These are phyloP conservation scores for Sphagnum tenellum DNA, from an alignment of 225 moss, liverwort and hornwort genomes.

Conservation along the genomic window DNA sequence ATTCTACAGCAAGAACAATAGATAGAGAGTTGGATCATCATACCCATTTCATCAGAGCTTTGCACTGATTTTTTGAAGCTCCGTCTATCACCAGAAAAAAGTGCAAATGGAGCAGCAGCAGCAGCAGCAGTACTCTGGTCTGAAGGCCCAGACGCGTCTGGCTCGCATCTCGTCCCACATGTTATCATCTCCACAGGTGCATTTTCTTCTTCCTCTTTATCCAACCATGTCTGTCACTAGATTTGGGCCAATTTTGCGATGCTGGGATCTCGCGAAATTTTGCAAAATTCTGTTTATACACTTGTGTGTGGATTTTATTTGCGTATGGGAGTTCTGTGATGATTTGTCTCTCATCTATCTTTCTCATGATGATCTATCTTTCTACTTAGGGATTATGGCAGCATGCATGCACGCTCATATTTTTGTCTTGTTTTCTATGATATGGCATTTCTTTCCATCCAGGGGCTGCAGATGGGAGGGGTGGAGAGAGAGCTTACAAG, in stretches of 20 bases:
- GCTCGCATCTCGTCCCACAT: slow-evolving; percentile 88
- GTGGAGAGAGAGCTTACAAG: slow-evolving; percentile 66
- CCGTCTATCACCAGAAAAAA: too few species aligned
- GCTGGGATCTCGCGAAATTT: background rate
- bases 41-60: too few species aligned
- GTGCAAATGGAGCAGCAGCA: too few species aligned
- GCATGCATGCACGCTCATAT: background rate
- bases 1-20: too few species aligned
- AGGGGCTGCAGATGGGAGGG: slow-evolving; percentile 35
- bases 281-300: background rate
- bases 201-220: too few species aligned
- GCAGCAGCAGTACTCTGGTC: background rate
- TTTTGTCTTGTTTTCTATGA: too few species aligned
- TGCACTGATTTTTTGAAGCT: too few species aligned
- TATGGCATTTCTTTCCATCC: slow-evolving; percentile 2
- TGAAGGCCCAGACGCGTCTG: slow-evolving; percentile 48
- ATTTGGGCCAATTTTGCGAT: background rate
- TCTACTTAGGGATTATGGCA: background rate
- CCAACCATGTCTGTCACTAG: too few species aligned
- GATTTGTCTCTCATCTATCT: too few species aligned
- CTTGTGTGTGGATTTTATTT: background rate
- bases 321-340: background rate
- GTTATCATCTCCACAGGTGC: slow-evolving; percentile 17
- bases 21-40: too few species aligned
- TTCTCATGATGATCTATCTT: background rate